Evolutionary conservation across 2,329 filamentous ascomycete species (phyloP).

Genomic region (Corinectria fuckeliana): DNA sequence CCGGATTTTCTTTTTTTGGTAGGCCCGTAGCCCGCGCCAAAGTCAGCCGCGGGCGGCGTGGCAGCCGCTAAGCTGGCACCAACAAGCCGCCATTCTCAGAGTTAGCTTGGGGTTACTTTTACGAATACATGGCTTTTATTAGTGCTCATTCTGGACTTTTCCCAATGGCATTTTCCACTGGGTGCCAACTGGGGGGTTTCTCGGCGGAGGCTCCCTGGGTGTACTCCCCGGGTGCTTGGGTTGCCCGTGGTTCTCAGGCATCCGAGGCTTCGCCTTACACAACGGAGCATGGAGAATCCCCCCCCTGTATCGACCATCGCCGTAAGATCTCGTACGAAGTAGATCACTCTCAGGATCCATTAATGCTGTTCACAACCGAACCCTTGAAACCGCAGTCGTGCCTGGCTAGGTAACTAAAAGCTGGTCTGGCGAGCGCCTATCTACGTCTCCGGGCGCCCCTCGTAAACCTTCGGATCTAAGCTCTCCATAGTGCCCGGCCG

Average conservation of each 20-base stretch:
- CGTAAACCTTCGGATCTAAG: neutral
- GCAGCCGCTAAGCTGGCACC: conserved; percentile 28
- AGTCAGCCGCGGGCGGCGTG: conserved; percentile 38
- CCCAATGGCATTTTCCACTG: neutral
- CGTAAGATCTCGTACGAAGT: too few species aligned
- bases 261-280: neutral
- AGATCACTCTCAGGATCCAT: too few species aligned
- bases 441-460: conserved; percentile 10
- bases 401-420: conserved; percentile 1
- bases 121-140: neutral
- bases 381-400: neutral
- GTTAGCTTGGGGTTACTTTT: neutral
- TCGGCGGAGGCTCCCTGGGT: neutral
- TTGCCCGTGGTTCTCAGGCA: neutral
- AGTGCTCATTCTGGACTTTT: neutral
- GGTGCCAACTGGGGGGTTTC: neutral
- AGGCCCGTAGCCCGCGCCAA: conserved; percentile 25
- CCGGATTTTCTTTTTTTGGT: conserved; percentile 29
- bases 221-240: neutral
- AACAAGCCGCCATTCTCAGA: conserved; percentile 1
- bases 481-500: neutral
- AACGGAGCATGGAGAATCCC: neutral
- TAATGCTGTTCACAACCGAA: too few species aligned
- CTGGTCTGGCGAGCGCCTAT: neutral
- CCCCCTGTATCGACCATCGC: conserved; percentile 1